Base-by-base conservation (phyloP, 23 red algal species). In the Gracilaria domingensis region DNA sequence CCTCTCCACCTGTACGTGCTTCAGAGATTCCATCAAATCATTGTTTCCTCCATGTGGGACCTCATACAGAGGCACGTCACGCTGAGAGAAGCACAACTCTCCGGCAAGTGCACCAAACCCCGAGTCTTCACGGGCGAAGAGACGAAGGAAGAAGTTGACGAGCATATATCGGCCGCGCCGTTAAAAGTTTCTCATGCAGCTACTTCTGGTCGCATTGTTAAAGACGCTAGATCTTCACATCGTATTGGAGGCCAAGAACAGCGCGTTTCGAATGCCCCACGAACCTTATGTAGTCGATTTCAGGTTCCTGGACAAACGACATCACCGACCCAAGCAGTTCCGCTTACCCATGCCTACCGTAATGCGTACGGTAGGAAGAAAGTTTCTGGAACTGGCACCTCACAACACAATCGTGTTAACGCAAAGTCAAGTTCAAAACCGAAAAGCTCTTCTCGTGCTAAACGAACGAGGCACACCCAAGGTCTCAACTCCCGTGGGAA, bases 381-480 rank as follows among this genome's bases (percentile, higher is more conserved):
- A 14, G 26, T 12, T 25, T 17, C 38, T 18, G 39, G 72, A 45
- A 45, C 45, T 49, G 25, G 45, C 20, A 37, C 45, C 50, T 50
- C n/a, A 14, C 72, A 77, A 28, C 72, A 50, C 1, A 28, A 9
- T 30, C 38, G 42, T 7, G 11, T 18, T 3, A 77, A 50, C 26
- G 26, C 72, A 0, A 77, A 50, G 39, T 30, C 72, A 77, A 28
- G 38, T 6, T 51, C 72, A 16, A 77, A 77, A 26, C 23, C 38
- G 4, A 77, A 23, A 50, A 25, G 20, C 12, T 21, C 39, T 17
- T 29, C 69, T 51, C 72, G 72, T 28, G 25, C 40, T 51, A 77
- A 77, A 77, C 72, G 72, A 50, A 6, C 39, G 1, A 25, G 72
- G 18, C 38, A 50, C 32, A 49, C 30, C 23, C 72, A 77, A 77